Conservation (phyloP, 495 filamentous ascomycete genomes). For the Hyaloscypha finlandica region DNA sequence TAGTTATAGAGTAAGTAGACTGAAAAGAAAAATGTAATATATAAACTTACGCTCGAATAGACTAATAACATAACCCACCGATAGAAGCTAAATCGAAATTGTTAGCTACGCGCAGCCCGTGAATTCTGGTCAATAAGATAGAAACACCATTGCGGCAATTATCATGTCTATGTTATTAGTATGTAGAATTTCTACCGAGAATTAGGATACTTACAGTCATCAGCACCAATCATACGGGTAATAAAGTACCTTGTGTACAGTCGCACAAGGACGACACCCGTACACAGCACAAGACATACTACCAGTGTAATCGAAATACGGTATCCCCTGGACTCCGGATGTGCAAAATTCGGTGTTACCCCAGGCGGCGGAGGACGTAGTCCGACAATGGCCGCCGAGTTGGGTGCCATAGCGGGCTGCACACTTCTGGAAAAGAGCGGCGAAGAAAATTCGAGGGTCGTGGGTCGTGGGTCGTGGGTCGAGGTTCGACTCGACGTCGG, state of each 20-base stretch:
- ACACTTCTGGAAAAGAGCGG: too few species aligned
- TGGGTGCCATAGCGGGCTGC: too few species aligned
- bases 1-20: neutral
- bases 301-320: slow-evolving; percentile 14
- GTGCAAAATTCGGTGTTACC: slow-evolving; percentile 32
- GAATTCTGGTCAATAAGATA: neutral
- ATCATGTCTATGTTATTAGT: neutral
- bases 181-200: neutral
- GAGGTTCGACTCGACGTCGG: too few species aligned
- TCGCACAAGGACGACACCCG: neutral
- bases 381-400: neutral
- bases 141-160: neutral
- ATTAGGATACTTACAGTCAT: neutral
- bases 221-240: neutral
- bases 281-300: neutral
- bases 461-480: too few species aligned
- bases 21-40: neutral
- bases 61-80: neutral
- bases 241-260: neutral
- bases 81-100: neutral
- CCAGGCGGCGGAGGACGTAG: slow-evolving; percentile 21
- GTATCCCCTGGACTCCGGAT: slow-evolving; percentile 28
- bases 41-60: neutral
- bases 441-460: too few species aligned
- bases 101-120: neutral